phyloP scores from a whole-genome alignment of 176 grass and related monocot genomes.

The Oryza longistaminata region DNA sequence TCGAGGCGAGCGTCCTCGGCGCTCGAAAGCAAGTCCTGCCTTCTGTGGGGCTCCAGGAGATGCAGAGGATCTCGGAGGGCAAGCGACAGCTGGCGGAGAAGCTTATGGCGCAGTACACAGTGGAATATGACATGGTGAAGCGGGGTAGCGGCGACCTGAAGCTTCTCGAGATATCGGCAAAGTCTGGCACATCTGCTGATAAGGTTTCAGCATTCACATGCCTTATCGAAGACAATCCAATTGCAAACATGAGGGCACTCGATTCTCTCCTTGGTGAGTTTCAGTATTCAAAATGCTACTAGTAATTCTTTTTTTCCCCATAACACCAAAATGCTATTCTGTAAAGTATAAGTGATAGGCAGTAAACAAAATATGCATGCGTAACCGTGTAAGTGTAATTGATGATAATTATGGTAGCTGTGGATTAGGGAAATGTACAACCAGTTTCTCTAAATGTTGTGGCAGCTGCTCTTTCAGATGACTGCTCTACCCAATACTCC shows the following conservation, averaged over 20 bases:
- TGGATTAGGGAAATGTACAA: constrained; percentile 14
- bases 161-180: constrained; percentile 79
- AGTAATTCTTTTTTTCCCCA: too few relatives aligned
- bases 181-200: constrained; percentile 84
- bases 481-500: not conserved
- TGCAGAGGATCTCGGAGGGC: constrained; percentile 55
- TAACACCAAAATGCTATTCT: not conserved
- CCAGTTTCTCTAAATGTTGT: constrained; percentile 22
- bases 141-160: constrained; percentile 69
- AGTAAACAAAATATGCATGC: not conserved
- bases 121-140: constrained; percentile 61
- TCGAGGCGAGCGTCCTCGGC: constrained; percentile 62
- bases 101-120: constrained; percentile 68
- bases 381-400: not conserved
- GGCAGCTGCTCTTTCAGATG: not conserved
- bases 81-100: constrained; percentile 74
- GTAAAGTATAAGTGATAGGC: not conserved
- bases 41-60: constrained; percentile 47
- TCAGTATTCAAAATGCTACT: constrained; percentile 18
- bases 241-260: constrained; percentile 84
- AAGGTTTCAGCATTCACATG: constrained; percentile 95
- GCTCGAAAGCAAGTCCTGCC: constrained; percentile 37
- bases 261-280: constrained; percentile 89
- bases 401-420: not conserved
- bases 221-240: constrained; percentile 86